These are phyloP conservation scores for Cryptomeria japonica DNA, from an alignment of 75 land plant genomes.

Conservation along the genomic window DNA sequence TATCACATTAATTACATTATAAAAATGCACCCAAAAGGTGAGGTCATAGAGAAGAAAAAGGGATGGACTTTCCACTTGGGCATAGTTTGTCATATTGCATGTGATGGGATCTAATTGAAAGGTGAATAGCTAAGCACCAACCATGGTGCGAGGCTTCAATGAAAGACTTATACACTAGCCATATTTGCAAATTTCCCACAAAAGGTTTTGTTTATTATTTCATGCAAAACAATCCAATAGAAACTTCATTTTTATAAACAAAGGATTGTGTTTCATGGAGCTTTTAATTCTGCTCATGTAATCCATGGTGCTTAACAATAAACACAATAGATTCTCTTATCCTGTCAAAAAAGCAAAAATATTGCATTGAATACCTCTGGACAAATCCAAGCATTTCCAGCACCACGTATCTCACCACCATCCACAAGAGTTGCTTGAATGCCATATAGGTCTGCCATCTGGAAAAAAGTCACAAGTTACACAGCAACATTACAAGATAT, in stretches of 20 bases:
- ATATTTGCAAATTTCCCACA: not conserved
- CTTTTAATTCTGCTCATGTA: not conserved
- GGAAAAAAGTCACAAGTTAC: conserved; percentile 10
- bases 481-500: not conserved
- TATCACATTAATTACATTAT: too few relatives aligned
- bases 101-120: not conserved
- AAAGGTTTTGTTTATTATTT: not conserved
- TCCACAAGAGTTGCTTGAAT: conserved; percentile 89
- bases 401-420: conserved; percentile 99
- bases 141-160: not conserved
- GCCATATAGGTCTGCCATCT: conserved; percentile 96
- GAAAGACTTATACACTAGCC: not conserved
- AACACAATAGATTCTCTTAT: not conserved
- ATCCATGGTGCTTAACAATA: not conserved
- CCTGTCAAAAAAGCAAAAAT: not conserved
- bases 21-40: not conserved
- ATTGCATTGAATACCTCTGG: conserved; percentile 65
- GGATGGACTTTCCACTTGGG: not conserved
- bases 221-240: not conserved
- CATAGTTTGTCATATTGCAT: too few relatives aligned
- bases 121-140: not conserved
- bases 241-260: not conserved
- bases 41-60: not conserved
- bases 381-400: conserved; percentile 97
- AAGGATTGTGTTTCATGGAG: not conserved